Base-by-base conservation (phyloP, 176 grass and related monocot genomes). In the Stipa capillata region DNA sequence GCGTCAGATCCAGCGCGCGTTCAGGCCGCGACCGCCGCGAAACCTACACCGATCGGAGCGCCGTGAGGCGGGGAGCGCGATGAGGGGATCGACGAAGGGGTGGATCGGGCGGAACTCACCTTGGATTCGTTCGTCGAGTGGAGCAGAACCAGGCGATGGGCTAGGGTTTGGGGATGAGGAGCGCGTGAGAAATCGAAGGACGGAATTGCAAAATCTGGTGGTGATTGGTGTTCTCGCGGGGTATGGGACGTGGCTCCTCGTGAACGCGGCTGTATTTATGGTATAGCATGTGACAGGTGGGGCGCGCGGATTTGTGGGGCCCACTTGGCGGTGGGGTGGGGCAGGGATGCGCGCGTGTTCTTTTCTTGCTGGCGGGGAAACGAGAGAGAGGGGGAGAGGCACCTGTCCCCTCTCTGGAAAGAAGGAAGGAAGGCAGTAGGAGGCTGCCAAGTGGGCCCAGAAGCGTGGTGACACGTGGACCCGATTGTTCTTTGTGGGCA, bases 1-100 rank as follows among this genome's bases (percentile, higher is more conserved):
- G 76, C 76, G 82, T 61, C 55, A 84, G 84, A 70, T 85, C 80
- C 83, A 77, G 84, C 43, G 45, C 72, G 85, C 8, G 51, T 15
- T 50, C 69, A n/a, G 31, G 50, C 5, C 37, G 67, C 5, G 12
- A 33, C 10, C 65, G 39, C 65, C 53, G 79, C 55, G 74, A 52
- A 25, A 34, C 41, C 85, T 87, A 45, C 71, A 41, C 8, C 32
- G 33, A 9, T 9, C 18, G 27, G 49, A 1, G 3, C 6, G 44
- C 0, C 14, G 72, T 87, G 72, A 77, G 85, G 32, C 42, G 16
- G 31, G 54, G 36, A 78, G 51, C 51, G 33, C 37, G 4, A 7
- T n/a, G 1, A 25, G 23, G 65, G 21, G 36, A 70, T 1, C 2
- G 16, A 4, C 15, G 6, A 3, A 21, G 0, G 13, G 5, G 48